Evolutionary conservation across 2,329 filamentous ascomycete genomes (phyloP).

Genomic region (Nectriaceae sp.): DNA sequence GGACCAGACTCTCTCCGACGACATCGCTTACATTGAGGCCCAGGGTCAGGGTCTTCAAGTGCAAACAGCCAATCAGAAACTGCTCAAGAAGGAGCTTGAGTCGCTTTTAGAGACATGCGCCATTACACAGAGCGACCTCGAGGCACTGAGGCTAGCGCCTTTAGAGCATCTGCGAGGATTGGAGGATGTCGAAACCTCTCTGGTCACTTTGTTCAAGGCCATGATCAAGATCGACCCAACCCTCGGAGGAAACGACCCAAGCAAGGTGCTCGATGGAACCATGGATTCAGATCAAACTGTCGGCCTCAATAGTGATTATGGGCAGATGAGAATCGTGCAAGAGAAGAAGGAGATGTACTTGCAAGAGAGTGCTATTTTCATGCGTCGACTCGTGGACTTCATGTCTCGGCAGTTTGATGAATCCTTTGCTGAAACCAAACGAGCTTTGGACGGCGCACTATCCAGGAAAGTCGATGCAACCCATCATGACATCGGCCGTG

Average conservation of each 20-base stretch:
- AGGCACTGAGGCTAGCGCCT: constrained; percentile 71
- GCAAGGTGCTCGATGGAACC: constrained; percentile 51
- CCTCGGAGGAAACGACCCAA: constrained; percentile 56
- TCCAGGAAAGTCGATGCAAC: constrained; percentile 68
- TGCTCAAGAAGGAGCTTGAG: constrained; percentile 86
- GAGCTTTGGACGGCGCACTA: constrained; percentile 61
- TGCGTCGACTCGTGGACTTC: constrained; percentile 78
- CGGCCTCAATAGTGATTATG: constrained; percentile 71
- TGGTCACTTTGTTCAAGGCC: constrained; percentile 85
- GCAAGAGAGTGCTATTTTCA: constrained; percentile 73
- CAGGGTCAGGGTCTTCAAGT: constrained; percentile 97
- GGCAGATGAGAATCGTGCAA: constrained; percentile 89
- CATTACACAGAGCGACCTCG: constrained; percentile 74
- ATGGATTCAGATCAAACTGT: constrained; percentile 43
- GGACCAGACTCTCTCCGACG: constrained; percentile 81
- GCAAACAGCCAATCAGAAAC: constrained; percentile 94
- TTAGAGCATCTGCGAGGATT: constrained; percentile 72
- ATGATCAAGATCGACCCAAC: constrained; percentile 92
- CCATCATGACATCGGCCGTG: constrained; percentile 72
- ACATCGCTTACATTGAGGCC: constrained; percentile 95
- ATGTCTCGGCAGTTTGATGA: constrained; percentile 80
- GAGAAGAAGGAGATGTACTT: constrained; percentile 93
- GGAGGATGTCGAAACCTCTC: constrained; percentile 73
- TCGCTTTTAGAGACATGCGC: constrained; percentile 88
- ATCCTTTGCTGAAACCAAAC: constrained; percentile 69